Conservation (phyloP, 2,329 filamentous ascomycete species). For the Scleromitrula shiraiana region DNA sequence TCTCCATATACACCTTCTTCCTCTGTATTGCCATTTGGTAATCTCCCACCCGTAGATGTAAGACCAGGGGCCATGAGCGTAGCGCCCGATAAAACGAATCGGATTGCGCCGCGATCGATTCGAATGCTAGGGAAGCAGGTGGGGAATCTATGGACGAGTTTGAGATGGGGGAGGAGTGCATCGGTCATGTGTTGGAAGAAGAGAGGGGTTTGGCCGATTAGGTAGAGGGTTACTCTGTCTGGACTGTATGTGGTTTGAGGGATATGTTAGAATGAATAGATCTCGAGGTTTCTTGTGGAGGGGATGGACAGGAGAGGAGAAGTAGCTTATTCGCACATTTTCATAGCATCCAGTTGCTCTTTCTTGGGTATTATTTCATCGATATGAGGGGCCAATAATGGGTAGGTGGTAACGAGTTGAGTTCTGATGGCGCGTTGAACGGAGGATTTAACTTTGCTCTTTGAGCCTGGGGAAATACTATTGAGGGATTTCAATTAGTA, state of each 20-base stretch:
- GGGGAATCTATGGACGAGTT: slow-evolving; percentile 84
- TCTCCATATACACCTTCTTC: slow-evolving; percentile 31
- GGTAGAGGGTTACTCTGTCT: slow-evolving; percentile 83
- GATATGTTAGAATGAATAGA: slow-evolving; percentile 11
- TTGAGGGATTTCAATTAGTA: slow-evolving; percentile 19
- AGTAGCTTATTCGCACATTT: slow-evolving; percentile 48
- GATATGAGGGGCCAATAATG: slow-evolving; percentile 76
- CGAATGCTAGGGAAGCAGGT: slow-evolving; percentile 73
- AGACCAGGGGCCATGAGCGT: slow-evolving; percentile 94
- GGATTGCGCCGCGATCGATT: slow-evolving; percentile 92
- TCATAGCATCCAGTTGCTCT: slow-evolving; percentile 79
- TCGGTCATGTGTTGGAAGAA: slow-evolving; percentile 81
- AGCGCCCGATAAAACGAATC: slow-evolving; percentile 88
- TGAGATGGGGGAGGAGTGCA: slow-evolving; percentile 77
- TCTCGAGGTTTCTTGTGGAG: background rate
- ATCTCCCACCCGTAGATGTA: slow-evolving; percentile 70
- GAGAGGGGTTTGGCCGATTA: slow-evolving; percentile 66
- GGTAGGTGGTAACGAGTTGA: slow-evolving; percentile 77
- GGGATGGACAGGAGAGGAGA: background rate
- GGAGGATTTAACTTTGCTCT: slow-evolving; percentile 96
- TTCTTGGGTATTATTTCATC: slow-evolving; percentile 96
- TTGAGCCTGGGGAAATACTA: slow-evolving; percentile 69
- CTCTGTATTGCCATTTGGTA: slow-evolving; percentile 47
- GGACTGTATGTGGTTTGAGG: slow-evolving; percentile 41
- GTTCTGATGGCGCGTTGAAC: slow-evolving; percentile 80